Conservation (phyloP, 2,329 filamentous ascomycete species). For the Paradendryphiella salina region DNA sequence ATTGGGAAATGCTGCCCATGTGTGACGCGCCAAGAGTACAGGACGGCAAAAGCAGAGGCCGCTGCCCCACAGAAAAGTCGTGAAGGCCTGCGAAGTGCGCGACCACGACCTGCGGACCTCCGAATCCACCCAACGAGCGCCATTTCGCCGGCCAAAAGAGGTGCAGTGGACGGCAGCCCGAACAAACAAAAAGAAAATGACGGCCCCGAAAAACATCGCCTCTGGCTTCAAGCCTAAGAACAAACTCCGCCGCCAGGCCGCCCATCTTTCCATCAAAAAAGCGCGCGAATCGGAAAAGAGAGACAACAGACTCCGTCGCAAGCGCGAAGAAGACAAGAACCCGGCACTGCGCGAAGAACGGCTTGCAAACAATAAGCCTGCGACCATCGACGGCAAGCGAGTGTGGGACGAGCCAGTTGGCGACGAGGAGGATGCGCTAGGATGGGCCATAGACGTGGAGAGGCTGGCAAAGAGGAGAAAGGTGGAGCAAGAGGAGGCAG, state of each 20-base stretch:
- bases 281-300: slow-evolving; percentile 72
- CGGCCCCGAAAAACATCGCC: slow-evolving; percentile 54
- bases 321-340: slow-evolving; percentile 83
- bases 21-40: slow-evolving; percentile 16
- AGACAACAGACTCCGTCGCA: slow-evolving; percentile 74
- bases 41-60: slow-evolving; percentile 10
- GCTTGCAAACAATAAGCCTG: slow-evolving; percentile 74
- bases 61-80: slow-evolving; percentile 24
- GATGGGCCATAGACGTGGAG: slow-evolving; percentile 52
- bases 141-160: slow-evolving; percentile 16
- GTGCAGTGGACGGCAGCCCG: slow-evolving; percentile 1
- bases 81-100: neutral
- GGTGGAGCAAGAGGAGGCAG: slow-evolving; percentile 45
- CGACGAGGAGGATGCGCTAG: slow-evolving; percentile 50
- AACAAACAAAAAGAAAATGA: slow-evolving; percentile 48
- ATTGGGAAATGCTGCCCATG: neutral
- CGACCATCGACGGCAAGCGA: slow-evolving; percentile 54
- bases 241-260: slow-evolving; percentile 76
- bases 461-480: slow-evolving; percentile 51
- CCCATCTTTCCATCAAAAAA: slow-evolving; percentile 81
- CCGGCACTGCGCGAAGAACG: slow-evolving; percentile 74
- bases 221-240: slow-evolving; percentile 65
- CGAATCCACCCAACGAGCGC: neutral
- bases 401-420: slow-evolving; percentile 72
- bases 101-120: neutral